A percentile compares a stretch with the other conserved stretches of the same genome.
Evolutionary conservation across 345 rosid genomes (phyloP).

Genomic region (Physaria fendleri): DNA sequence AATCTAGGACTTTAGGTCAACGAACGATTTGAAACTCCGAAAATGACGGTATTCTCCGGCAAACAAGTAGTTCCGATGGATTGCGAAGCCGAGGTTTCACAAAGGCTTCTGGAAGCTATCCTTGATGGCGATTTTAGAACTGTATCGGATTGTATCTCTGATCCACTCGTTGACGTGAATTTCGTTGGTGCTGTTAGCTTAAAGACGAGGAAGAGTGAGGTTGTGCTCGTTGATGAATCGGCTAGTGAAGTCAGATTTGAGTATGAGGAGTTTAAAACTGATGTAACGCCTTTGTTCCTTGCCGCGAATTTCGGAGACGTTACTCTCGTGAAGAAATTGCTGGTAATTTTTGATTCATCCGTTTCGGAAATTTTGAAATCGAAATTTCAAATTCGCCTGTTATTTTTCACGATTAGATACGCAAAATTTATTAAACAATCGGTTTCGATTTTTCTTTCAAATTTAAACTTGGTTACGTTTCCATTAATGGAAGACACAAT

Average conservation of each 20-base stretch:
- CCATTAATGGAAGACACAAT: slow-evolving; percentile 5
- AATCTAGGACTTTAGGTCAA: slow-evolving; percentile 9
- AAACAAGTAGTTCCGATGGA: slow-evolving; percentile 89
- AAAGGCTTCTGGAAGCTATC: slow-evolving; percentile 71
- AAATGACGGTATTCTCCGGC: slow-evolving; percentile 78
- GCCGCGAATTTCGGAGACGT: slow-evolving; percentile 77
- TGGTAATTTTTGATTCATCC: slow-evolving; percentile 42
- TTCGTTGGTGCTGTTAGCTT: slow-evolving; percentile 75
- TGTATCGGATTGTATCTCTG: slow-evolving; percentile 53
- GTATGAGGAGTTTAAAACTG: slow-evolving; percentile 83
- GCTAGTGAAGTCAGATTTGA: slow-evolving; percentile 56
- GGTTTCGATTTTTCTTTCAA: background rate
- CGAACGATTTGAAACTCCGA: background rate
- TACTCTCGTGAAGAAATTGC: slow-evolving; percentile 64
- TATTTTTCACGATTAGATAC: too few relatives aligned
- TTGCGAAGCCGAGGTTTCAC: slow-evolving; percentile 80
- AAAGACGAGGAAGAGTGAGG: slow-evolving; percentile 60
- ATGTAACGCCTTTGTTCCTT: slow-evolving; percentile 85
- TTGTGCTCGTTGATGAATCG: slow-evolving; percentile 56
- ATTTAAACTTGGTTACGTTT: background rate
- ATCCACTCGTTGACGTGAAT: slow-evolving; percentile 80
- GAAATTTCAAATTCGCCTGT: too few relatives aligned
- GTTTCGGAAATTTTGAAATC: slow-evolving; percentile 9
- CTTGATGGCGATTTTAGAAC: slow-evolving; percentile 59
- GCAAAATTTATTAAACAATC: slow-evolving; percentile 2